phyloP scores from a whole-genome alignment of 2,329 filamentous ascomycete genomes.

The Triangularia setosa region DNA sequence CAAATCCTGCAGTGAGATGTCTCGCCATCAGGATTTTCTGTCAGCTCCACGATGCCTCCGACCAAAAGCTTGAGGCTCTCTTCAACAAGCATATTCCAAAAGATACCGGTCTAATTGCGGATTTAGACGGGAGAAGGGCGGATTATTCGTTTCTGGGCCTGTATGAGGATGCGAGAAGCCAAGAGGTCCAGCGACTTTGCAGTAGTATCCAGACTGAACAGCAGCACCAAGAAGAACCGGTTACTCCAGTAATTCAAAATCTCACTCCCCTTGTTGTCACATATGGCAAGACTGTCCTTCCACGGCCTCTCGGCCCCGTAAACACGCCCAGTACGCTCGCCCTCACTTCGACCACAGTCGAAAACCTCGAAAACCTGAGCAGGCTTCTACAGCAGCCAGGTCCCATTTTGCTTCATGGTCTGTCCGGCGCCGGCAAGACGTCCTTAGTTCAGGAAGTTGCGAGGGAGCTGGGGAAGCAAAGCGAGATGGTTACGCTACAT shows the following conservation, averaged over 20 bases:
- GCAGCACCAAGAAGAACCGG: constrained; percentile 12
- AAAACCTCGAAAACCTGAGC: constrained; percentile 69
- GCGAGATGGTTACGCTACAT: constrained; percentile 87
- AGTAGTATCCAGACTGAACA: constrained; percentile 32
- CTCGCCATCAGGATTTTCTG: constrained; percentile 79
- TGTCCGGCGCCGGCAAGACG: constrained; percentile 88
- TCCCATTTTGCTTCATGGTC: constrained; percentile 76
- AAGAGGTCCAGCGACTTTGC: constrained; percentile 42
- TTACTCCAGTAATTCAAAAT: constrained; percentile 24
- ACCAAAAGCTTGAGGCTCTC: constrained; percentile 71
- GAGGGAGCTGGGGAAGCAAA: constrained; percentile 70
- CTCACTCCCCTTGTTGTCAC: constrained; percentile 60
- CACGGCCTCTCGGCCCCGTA: constrained; percentile 52
- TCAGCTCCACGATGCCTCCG: constrained; percentile 73
- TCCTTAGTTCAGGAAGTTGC: constrained; percentile 79
- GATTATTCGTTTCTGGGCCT: constrained; percentile 73
- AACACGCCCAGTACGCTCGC: constrained; percentile 53
- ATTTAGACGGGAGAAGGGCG: constrained; percentile 70
- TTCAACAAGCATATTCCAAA: constrained; percentile 61
- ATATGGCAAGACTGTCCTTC: constrained; percentile 65
- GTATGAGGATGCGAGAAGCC: constrained; percentile 52
- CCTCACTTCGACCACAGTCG: constrained; percentile 65
- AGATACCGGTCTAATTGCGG: constrained; percentile 58
- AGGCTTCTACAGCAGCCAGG: constrained; percentile 60
- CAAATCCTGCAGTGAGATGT: constrained; percentile 63